phyloP scores from a whole-genome alignment of 2,329 filamentous ascomycete genomes.

The Westerdykella aurantiaca region DNA sequence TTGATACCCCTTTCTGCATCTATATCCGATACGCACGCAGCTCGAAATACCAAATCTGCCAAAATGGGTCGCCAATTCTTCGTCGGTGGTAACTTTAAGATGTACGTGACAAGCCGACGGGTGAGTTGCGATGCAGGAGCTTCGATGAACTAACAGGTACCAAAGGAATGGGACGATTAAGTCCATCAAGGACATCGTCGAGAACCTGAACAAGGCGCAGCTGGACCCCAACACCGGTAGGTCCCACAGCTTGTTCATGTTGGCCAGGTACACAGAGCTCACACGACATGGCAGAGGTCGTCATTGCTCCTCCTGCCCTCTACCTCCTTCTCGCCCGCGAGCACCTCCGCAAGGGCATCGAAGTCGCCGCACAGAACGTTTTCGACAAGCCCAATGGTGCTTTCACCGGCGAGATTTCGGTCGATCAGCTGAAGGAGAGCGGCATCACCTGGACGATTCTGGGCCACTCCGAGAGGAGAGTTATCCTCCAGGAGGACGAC shows the following conservation, averaged over 20 bases:
- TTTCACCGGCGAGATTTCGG: slow-evolving; percentile 94
- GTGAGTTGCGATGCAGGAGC: slow-evolving; percentile 12
- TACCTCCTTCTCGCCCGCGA: slow-evolving; percentile 87
- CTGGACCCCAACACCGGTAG: slow-evolving; percentile 70
- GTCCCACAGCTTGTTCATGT: slow-evolving; percentile 29
- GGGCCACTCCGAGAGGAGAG: slow-evolving; percentile 92
- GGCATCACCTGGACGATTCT: slow-evolving; percentile 85
- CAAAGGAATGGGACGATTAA: slow-evolving; percentile 85
- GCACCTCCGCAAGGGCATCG: slow-evolving; percentile 66
- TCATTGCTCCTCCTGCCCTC: slow-evolving; percentile 83
- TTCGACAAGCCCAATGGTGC: slow-evolving; percentile 95
- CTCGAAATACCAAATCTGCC: slow-evolving; percentile 29
- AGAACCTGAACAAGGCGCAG: slow-evolving; percentile 78
- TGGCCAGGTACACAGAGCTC: neutral
- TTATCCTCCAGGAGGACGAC: slow-evolving; percentile 81
- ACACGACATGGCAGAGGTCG: slow-evolving; percentile 62
- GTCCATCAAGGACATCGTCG: slow-evolving; percentile 85
- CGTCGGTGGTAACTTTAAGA: slow-evolving; percentile 99
- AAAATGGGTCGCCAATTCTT: slow-evolving; percentile 95
- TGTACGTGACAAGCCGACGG: slow-evolving; percentile 51
- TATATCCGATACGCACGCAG: slow-evolving; percentile 6
- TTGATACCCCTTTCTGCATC: slow-evolving; percentile 2
- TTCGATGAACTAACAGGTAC: neutral
- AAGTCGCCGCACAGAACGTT: slow-evolving; percentile 93
- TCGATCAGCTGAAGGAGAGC: slow-evolving; percentile 82